Conservation (phyloP, 352 stramenopile species). For the Globisporangium cystogenes region DNA sequence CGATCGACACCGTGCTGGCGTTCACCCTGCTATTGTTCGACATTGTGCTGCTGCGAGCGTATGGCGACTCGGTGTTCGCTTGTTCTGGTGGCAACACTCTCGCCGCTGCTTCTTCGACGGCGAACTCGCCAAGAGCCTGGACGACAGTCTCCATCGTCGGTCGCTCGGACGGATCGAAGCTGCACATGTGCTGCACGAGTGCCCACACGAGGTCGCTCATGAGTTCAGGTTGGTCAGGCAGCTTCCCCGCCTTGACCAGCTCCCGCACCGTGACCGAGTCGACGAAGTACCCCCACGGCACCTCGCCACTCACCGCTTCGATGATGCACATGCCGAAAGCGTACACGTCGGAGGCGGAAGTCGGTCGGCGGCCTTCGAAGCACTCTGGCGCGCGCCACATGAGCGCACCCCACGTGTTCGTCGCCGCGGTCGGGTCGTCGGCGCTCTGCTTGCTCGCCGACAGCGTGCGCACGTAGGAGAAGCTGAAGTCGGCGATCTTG, state of each 20-base stretch:
- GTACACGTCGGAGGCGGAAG: conserved; percentile 1
- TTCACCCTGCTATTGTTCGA: no score
- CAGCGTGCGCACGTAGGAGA: conserved; percentile 1
- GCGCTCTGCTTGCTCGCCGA: not conserved
- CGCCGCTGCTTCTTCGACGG: no score
- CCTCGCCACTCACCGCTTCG: not conserved
- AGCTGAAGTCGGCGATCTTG: conserved; percentile 6
- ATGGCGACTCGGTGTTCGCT: no score
- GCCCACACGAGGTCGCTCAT: no score
- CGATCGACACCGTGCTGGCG: no score
- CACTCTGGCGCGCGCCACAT: not conserved
- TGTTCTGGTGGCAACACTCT: no score
- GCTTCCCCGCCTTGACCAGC: conserved; percentile 2
- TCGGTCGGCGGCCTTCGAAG: not conserved
- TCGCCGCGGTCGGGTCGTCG: not conserved
- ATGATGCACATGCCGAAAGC: conserved; percentile 6
- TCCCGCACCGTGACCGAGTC: conserved; percentile 21
- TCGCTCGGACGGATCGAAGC: no score
- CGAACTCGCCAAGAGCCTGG: no score
- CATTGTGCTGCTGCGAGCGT: no score
- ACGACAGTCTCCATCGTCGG: no score
- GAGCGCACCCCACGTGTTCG: not conserved
- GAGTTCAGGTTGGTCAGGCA: no score
- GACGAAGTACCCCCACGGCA: not conserved
- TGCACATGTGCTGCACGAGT: no score